Evolutionary conservation across 2,329 filamentous ascomycete species (phyloP), one percentile per base, ranked within the genome.

Genomic region (Parastagonospora avenae): DNA sequence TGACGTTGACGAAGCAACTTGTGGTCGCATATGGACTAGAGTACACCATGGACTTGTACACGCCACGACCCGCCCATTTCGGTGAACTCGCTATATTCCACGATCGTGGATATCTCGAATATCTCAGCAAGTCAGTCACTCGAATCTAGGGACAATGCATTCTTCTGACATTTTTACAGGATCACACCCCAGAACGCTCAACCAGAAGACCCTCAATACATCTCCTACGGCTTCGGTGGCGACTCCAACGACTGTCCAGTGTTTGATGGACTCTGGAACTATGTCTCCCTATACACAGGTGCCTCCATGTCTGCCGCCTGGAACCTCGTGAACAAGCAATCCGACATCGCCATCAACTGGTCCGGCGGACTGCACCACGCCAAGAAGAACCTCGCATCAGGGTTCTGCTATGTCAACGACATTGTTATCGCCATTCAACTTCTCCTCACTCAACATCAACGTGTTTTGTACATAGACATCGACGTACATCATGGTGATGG

Each of bases 341-440:
- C 92, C 28, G 91, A 97, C 68, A 97, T 99, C 69, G 94, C 94
- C 48, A 92, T 99, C 68, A 95, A 96, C 66, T 99, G 94, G 94
- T 94, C 92, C 14, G 94, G 94, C 31, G 94, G 94, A 9, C 83
- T 99, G 28, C 94, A 99, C 74, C 94, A 99, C 69, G 94, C 94
- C 39, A 97, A 97, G 75, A 94, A 93, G 71, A 85, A 88, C 46
- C 92, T 96, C 75, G 93, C 94, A 0, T 93, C 89, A 11, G 94
- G 94, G 0, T 99, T 99, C 75, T 99, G 94, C 78, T 99, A 99
- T 77, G 92, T 97, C 77, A 99, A 99, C 74, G 94, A 99, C 74
- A 97, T 97, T 65, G 94, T 97, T 50, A 83, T 99, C 40, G 91
- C 90, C 31, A 94, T 97, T 63, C 82, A 97, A 32, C 89, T 97